These are phyloP conservation scores for Rhizopogon roseolus DNA, from an alignment of 768 basidiomycete genomes.

Conservation along the genomic window DNA sequence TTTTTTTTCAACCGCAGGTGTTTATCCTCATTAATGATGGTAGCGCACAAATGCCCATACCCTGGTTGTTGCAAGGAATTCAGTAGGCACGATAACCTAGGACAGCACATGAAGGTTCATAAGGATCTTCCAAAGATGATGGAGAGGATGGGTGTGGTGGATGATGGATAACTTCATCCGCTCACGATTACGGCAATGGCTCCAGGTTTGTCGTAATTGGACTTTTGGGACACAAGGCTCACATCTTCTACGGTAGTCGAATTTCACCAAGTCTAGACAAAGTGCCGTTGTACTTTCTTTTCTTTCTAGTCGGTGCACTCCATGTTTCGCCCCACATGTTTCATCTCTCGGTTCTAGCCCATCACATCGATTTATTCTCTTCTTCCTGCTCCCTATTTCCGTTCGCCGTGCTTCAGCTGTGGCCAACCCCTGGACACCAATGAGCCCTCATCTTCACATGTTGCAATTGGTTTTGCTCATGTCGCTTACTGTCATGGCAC, in stretches of 20 bases:
- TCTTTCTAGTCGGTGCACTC: not conserved
- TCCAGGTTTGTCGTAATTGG: not conserved
- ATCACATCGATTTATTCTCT: not conserved
- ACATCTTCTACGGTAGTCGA: not conserved
- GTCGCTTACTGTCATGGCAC: not conserved
- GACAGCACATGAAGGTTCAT: conserved; percentile 86
- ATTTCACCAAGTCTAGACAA: not conserved
- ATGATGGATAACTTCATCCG: not conserved
- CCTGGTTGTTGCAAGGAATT: conserved; percentile 82
- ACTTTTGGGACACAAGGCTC: not conserved
- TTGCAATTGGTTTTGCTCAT: not conserved
- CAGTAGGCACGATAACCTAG: conserved; percentile 82
- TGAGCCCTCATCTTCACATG: not conserved
- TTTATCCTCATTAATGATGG: conserved; percentile 8
- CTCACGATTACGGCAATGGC: not conserved
- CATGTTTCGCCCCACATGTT: not conserved
- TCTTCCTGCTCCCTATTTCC: not conserved
- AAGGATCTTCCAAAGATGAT: conserved; percentile 29
- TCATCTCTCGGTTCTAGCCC: not conserved
- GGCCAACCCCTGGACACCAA: not conserved
- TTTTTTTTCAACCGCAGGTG: conserved; percentile 5
- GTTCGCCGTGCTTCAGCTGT: not conserved
- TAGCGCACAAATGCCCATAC: conserved; percentile 79
- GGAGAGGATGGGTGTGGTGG: conserved; percentile 14
- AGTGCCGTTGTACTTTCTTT: not conserved